phyloP scores from a whole-genome alignment of 495 filamentous ascomycete genomes.

The Sordaria brevicollis region DNA sequence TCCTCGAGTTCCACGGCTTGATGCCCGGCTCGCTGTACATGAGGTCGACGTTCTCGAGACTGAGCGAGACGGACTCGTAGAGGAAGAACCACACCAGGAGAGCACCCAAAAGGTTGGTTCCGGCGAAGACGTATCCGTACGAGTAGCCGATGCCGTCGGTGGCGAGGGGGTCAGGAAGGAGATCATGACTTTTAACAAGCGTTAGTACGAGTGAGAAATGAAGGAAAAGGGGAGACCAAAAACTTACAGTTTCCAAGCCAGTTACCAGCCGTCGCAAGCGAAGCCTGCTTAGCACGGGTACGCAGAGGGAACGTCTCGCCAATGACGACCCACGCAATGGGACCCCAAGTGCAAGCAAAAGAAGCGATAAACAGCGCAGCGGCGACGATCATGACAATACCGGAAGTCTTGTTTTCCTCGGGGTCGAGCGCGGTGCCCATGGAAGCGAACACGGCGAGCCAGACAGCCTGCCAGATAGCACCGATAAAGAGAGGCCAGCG shows the following conservation, averaged over 20 bases:
- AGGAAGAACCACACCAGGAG: conserved; percentile 70
- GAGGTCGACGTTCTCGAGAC: conserved; percentile 63
- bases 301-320: conserved; percentile 67
- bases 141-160: conserved; percentile 55
- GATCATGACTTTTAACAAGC: conserved; percentile 58
- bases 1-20: conserved; percentile 52
- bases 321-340: conserved; percentile 66
- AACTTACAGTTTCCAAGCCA: conserved; percentile 63
- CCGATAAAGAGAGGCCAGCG: conserved; percentile 55
- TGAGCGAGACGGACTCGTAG: conserved; percentile 56
- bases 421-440: conserved; percentile 41
- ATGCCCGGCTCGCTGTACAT: conserved; percentile 59
- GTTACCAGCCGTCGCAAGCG: conserved; percentile 63
- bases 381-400: conserved; percentile 63
- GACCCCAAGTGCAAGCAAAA: conserved; percentile 65
- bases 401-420: conserved; percentile 40
- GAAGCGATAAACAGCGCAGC: conserved; percentile 58
- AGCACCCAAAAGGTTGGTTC: conserved; percentile 53
- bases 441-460: conserved; percentile 60
- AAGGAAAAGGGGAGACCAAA: neutral
- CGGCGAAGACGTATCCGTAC: conserved; percentile 76
- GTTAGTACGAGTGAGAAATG: neutral
- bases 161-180: conserved; percentile 76
- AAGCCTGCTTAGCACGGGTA: conserved; percentile 61
- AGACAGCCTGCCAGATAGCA: conserved; percentile 54